Evolutionary conservation across 768 basidiomycete species (phyloP).

Genomic region (Lactifluus pinguis): DNA sequence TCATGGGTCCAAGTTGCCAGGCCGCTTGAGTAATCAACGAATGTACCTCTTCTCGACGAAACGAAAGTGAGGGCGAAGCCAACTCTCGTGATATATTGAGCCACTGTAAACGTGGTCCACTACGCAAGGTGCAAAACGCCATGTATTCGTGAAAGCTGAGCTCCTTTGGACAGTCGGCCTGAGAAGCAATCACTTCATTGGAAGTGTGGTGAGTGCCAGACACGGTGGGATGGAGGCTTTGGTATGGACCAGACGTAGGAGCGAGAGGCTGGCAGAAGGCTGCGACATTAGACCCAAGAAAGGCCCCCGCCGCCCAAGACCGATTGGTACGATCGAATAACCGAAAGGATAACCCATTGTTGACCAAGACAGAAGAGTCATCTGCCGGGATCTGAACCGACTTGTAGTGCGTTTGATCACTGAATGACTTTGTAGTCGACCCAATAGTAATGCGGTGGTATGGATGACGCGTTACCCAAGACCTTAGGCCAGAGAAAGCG

Average conservation of each 20-base stretch:
- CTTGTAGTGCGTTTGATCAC: neutral
- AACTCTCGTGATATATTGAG: slow-evolving; percentile 26
- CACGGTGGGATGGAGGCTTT: neutral
- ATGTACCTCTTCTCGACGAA: neutral
- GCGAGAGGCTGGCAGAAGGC: neutral
- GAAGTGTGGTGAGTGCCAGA: neutral
- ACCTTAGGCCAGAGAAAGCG: neutral
- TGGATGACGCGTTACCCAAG: neutral
- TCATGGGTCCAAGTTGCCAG: neutral
- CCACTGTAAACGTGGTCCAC: slow-evolving; percentile 40
- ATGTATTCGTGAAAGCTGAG: slow-evolving; percentile 34
- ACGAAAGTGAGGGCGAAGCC: neutral
- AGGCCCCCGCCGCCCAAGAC: neutral
- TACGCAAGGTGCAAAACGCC: slow-evolving; percentile 37
- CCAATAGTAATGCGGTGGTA: neutral
- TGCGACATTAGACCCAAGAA: neutral
- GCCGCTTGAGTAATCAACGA: neutral
- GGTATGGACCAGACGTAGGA: neutral
- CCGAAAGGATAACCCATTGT: neutral
- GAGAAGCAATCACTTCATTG: neutral
- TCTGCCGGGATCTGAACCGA: neutral
- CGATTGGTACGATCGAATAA: neutral
- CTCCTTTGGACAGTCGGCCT: slow-evolving; percentile 20
- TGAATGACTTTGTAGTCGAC: neutral
- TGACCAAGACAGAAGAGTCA: neutral